These are phyloP conservation scores for Cutaneotrichosporon arboriforme DNA, from an alignment of 1,284 basidiomycete genomes.

Conservation along the genomic window DNA sequence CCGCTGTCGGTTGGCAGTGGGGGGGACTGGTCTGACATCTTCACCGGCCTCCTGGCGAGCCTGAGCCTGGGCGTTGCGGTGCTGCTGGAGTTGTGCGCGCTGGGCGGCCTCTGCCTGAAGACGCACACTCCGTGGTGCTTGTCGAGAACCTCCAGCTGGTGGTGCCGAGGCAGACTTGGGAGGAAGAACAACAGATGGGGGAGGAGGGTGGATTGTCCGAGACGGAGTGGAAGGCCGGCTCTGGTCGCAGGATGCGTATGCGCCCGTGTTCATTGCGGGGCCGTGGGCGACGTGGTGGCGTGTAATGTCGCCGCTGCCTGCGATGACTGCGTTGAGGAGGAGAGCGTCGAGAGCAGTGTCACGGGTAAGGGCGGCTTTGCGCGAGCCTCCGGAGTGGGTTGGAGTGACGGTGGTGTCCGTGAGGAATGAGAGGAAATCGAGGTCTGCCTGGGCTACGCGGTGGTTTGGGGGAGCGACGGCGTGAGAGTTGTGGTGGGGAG, in stretches of 20 bases:
- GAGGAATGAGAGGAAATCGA: slow-evolving; percentile 40
- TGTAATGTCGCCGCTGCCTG: slow-evolving; percentile 39
- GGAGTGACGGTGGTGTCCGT: slow-evolving; percentile 25
- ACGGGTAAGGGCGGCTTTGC: slow-evolving; percentile 12
- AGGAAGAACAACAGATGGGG: slow-evolving; percentile 18
- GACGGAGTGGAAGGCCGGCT: slow-evolving; percentile 33
- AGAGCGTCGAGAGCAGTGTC: slow-evolving; percentile 39
- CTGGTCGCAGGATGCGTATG: slow-evolving; percentile 44
- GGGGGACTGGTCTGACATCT: neutral
- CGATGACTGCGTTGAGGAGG: slow-evolving; percentile 43
- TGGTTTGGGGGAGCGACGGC: slow-evolving; percentile 47
- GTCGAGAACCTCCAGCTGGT: slow-evolving; percentile 6
- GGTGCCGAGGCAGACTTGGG: neutral
- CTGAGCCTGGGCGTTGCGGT: neutral
- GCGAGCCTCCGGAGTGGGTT: slow-evolving; percentile 11
- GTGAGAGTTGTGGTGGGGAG: slow-evolving; percentile 57
- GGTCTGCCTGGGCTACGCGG: slow-evolving; percentile 30
- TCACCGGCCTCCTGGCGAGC: neutral
- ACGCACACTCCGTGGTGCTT: slow-evolving; percentile 43
- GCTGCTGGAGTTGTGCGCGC: neutral
- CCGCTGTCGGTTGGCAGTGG: slow-evolving; percentile 21
- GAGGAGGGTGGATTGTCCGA: slow-evolving; percentile 11
- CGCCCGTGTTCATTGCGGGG: slow-evolving; percentile 27
- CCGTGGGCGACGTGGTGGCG: slow-evolving; percentile 48
- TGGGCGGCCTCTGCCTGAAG: slow-evolving; percentile 16